Evolutionary conservation across 2,329 filamentous ascomycete species (phyloP).

Genomic region (Alternaria gaisen): DNA sequence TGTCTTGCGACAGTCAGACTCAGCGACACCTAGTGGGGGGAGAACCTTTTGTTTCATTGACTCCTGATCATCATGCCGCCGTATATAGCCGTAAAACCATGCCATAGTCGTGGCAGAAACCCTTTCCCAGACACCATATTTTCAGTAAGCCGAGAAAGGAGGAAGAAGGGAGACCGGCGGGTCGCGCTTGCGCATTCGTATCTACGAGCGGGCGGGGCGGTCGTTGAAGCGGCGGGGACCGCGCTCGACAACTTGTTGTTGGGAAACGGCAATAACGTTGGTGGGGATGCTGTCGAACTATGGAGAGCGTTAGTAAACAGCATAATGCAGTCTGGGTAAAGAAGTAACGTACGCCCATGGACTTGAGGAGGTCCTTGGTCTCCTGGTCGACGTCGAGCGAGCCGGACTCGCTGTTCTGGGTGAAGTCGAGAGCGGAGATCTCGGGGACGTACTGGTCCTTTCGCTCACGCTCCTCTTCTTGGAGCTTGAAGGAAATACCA

Average conservation of each 20-base stretch:
- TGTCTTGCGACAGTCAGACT: constrained; percentile 64
- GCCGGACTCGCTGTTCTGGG: constrained; percentile 90
- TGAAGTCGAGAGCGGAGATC: constrained; percentile 97
- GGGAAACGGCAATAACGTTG: constrained; percentile 90
- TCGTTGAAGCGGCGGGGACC: constrained; percentile 80
- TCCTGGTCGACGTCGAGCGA: constrained; percentile 95
- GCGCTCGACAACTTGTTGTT: constrained; percentile 86
- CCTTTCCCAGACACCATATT: constrained; percentile 82
- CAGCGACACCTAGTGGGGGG: constrained; percentile 83
- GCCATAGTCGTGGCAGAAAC: constrained; percentile 94
- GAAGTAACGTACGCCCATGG: constrained; percentile 83
- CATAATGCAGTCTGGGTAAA: not conserved
- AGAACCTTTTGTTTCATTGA: constrained; percentile 54
- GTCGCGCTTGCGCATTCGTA: constrained; percentile 52
- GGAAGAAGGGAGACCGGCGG: constrained; percentile 51
- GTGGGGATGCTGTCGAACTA: constrained; percentile 98
- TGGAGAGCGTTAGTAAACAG: constrained; percentile 17
- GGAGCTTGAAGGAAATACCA: constrained; percentile 99
- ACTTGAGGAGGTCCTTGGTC: constrained; percentile 99
- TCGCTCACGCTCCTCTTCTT: constrained; percentile 99
- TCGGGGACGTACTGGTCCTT: constrained; percentile 99
- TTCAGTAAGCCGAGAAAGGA: constrained; percentile 46
- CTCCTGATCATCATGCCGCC: constrained; percentile 77
- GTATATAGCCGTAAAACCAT: constrained; percentile 74
- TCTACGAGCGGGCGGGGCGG: constrained; percentile 57